Base-by-base conservation (phyloP, 2,329 filamentous ascomycete species). In the Penicillium sp. region DNA sequence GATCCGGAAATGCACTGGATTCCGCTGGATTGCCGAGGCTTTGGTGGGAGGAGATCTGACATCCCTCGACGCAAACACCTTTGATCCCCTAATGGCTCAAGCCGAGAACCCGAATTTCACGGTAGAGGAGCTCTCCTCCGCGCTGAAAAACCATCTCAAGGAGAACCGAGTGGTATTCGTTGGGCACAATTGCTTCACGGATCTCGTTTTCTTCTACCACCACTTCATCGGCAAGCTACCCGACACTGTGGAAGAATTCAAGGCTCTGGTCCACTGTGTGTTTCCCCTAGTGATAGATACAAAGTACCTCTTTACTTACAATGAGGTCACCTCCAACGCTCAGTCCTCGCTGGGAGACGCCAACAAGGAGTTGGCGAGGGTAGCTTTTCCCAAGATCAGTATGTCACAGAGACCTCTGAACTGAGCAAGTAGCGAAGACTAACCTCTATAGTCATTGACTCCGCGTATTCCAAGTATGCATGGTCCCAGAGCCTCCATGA, bases 171-270 rank as follows among this genome's bases (percentile, higher is more conserved):
- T 76, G 2, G 71, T 82, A 1, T 58, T 85, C 2, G 77, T 85
- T 2, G 82, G 81, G 1, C 82, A 85, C 65, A 85, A 85, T 56
- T 75, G 82, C 57, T 82, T 85, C 61, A 78, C 78, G 1, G 82
- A 85, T 57, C 61, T 85, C 35, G 72, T 83, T n/a, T 82, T 83
- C 59, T 72, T 85, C 49, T 83, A 81, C 60, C 71, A 72, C 29
- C 78, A 75, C 44, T 84, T 85, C 62, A 75, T 84, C 46, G 82
- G 81, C 1, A 62, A 72, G 6, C 67, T 85, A 15, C 82, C 82
- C 1, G 74, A 79, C 24, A 77, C 70, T 1, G 68, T 84, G 0
- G 74, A 77, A 40, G 78, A 78, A 24, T 84, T 84, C 58, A 69
- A 75, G 49, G 53, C 65, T 4, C 66, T 67, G 28, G 70, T 82